Evolutionary conservation across 495 filamentous ascomycete species (phyloP).

Genomic region (Aspergillus conjunctus): DNA sequence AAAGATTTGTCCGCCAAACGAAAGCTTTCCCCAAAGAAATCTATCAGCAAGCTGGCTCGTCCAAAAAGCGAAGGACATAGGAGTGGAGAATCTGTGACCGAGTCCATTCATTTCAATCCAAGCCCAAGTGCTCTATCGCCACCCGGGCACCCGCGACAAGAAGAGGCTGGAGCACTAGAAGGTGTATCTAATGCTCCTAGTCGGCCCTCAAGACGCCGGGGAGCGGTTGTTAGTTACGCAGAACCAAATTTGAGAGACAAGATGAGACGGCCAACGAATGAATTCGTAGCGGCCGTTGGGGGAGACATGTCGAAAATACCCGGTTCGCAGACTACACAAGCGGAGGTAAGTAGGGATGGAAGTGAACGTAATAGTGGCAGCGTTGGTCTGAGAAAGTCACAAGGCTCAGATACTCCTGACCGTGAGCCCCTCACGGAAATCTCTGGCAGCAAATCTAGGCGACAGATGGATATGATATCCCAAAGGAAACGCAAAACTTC

Average conservation of each 20-base stretch:
- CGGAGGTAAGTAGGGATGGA: conserved; percentile 26
- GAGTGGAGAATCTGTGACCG: neutral
- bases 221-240: conserved; percentile 75
- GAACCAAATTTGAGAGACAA: conserved; percentile 84
- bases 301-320: conserved; percentile 48
- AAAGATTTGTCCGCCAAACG: neutral
- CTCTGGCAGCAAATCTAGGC: conserved; percentile 13
- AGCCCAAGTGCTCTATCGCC: neutral
- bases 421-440: conserved; percentile 4
- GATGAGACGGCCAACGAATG: conserved; percentile 80
- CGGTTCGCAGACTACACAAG: conserved; percentile 26
- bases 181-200: conserved; percentile 45
- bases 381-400: conserved; percentile 5
- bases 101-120: neutral
- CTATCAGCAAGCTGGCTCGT: neutral
- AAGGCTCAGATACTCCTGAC: conserved; percentile 16
- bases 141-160: neutral
- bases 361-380: conserved; percentile 13
- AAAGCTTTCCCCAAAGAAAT: conserved; percentile 2
- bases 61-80: too few relatives aligned
- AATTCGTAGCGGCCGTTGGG: conserved; percentile 70
- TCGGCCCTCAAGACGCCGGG: conserved; percentile 64
- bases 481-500: conserved; percentile 39
- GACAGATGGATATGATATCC: conserved; percentile 27
- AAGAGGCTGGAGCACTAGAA: conserved; percentile 4